These are phyloP conservation scores for Colletotrichum costaricense DNA, from an alignment of 2,329 filamentous ascomycete species.

Conservation along the genomic window DNA sequence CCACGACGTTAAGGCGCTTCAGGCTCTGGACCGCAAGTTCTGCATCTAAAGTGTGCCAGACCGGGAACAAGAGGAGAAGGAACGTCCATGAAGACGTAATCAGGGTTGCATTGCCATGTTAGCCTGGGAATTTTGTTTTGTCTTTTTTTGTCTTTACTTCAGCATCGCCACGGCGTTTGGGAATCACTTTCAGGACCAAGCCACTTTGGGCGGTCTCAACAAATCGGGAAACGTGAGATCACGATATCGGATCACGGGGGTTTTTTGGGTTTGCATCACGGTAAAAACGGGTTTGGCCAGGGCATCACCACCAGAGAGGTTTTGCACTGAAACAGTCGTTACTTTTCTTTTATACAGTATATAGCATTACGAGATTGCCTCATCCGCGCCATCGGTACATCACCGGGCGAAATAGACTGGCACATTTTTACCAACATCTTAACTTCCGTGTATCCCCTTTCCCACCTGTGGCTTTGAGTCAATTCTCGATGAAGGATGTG, in stretches of 20 bases:
- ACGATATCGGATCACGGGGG: not conserved
- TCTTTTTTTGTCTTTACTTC: not conserved
- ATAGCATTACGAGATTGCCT: constrained; percentile 11
- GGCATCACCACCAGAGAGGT: not conserved
- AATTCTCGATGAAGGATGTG: not conserved
- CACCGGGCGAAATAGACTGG: constrained; percentile 28
- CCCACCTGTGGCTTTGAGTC: too few relatives aligned
- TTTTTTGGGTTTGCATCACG: constrained; percentile 22
- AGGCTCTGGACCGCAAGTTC: constrained; percentile 73
- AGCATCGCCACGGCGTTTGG: constrained; percentile 32
- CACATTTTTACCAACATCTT: not conserved
- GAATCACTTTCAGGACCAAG: constrained; percentile 1
- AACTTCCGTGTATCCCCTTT: too few relatives aligned
- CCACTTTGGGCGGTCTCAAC: constrained; percentile 12
- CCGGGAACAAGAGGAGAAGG: not conserved
- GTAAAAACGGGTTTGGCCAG: constrained; percentile 14
- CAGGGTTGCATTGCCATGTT: constrained; percentile 8
- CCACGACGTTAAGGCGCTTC: constrained; percentile 74
- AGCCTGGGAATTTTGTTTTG: not conserved
- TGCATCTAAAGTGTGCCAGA: constrained; percentile 43
- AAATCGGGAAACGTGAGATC: constrained; percentile 11
- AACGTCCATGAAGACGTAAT: not conserved
- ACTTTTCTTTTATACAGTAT: constrained; percentile 11
- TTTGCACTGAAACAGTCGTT: constrained; percentile 18
- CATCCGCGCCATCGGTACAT: not conserved